phyloP scores from a whole-genome alignment of 2,329 filamentous ascomycete species.

The Colletotrichum australisinense region DNA sequence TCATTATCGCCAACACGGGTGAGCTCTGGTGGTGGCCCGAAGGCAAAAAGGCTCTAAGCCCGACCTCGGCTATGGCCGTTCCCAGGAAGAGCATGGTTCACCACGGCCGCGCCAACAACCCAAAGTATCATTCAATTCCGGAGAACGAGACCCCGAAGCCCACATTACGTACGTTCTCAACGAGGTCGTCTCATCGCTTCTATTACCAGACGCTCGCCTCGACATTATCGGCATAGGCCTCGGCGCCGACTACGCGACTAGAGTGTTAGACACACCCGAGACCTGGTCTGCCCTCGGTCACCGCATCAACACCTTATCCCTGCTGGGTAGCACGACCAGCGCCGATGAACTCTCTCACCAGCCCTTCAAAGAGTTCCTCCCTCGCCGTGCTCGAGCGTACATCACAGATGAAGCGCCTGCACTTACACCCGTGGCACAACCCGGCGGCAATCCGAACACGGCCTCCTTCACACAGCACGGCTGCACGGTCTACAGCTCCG shows the following conservation, averaged over 20 bases:
- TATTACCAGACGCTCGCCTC: slow-evolving; percentile 63
- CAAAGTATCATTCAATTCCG: slow-evolving; percentile 69
- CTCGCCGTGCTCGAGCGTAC: slow-evolving; percentile 71
- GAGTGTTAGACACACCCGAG: slow-evolving; percentile 67
- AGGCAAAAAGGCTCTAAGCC: slow-evolving; percentile 69
- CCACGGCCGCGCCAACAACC: slow-evolving; percentile 61
- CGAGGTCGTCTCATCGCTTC: slow-evolving; percentile 64
- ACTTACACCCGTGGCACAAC: slow-evolving; percentile 60
- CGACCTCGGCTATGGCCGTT: slow-evolving; percentile 65
- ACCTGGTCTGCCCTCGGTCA: slow-evolving; percentile 59
- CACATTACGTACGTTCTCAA: slow-evolving; percentile 79
- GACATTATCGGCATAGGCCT: slow-evolving; percentile 80
- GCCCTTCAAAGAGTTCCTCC: slow-evolving; percentile 61
- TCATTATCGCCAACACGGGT: slow-evolving; percentile 83
- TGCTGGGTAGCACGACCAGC: slow-evolving; percentile 60
- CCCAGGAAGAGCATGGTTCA: slow-evolving; percentile 74
- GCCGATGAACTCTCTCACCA: slow-evolving; percentile 52
- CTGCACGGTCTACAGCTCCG: slow-evolving; percentile 77
- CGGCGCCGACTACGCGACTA: slow-evolving; percentile 67
- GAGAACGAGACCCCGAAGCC: slow-evolving; percentile 65
- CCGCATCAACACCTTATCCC: slow-evolving; percentile 59
- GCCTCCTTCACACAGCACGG: slow-evolving; percentile 59
- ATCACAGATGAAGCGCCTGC: slow-evolving; percentile 62
- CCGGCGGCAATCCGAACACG: slow-evolving; percentile 56
- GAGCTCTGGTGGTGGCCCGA: slow-evolving; percentile 82